Percentiles rank a stretch among this genome's conserved stretches.
Conservation (phyloP, 1,139 yeast genomes). For the Taphrina flavorubra region DNA sequence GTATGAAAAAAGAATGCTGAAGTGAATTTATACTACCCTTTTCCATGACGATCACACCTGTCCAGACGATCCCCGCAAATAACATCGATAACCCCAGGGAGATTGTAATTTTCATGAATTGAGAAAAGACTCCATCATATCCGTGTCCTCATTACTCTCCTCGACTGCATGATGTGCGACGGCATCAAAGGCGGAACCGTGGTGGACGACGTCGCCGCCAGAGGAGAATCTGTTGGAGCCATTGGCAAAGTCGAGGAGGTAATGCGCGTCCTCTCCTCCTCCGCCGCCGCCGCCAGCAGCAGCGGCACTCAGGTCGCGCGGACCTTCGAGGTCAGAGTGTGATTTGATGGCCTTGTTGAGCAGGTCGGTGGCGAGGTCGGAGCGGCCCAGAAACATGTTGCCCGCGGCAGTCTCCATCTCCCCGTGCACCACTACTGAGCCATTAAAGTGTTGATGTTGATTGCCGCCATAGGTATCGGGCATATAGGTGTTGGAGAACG, state of each 20-base stretch:
- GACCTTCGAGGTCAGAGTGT: slow-evolving; percentile 17
- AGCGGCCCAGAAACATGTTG: slow-evolving; percentile 24
- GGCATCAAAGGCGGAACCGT: slow-evolving; percentile 8
- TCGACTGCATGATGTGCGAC: background rate
- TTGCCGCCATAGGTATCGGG: slow-evolving; percentile 2
- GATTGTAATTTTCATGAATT: background rate
- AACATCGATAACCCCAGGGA: no score
- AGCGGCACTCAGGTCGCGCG: background rate
- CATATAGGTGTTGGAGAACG: slow-evolving; percentile 16
- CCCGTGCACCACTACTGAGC: slow-evolving; percentile 1
- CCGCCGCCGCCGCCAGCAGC: no score
- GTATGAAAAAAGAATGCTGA: background rate
- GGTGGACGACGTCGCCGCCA: background rate
- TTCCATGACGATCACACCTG: no score
- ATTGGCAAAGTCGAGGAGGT: slow-evolving; percentile 21
- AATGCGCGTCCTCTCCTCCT: slow-evolving; percentile 11
- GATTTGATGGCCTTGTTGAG: slow-evolving; percentile 24
- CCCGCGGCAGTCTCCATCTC: slow-evolving; percentile 13
- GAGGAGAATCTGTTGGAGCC: background rate
- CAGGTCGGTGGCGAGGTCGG: slow-evolving; percentile 5
- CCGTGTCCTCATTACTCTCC: slow-evolving; percentile 26
- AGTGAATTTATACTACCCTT: background rate
- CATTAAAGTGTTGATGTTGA: slow-evolving; percentile 10
- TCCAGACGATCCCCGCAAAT: background rate
- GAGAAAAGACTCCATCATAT: slow-evolving; percentile 30